phyloP scores from a whole-genome alignment of 2,329 filamentous ascomycete species.

The Claviceps pusilla region DNA sequence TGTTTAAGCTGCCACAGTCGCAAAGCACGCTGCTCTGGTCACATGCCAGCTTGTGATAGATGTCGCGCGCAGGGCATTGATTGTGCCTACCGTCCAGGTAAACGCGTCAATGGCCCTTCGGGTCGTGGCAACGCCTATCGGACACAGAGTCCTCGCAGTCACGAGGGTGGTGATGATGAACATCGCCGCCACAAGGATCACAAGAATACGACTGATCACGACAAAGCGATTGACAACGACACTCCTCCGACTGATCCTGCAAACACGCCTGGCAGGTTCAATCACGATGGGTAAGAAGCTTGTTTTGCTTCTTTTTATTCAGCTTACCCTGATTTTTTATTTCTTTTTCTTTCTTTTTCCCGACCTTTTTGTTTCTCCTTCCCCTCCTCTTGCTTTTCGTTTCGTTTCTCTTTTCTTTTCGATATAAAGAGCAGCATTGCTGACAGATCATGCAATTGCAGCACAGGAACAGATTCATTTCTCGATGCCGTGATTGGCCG shows the following conservation, averaged over 20 bases:
- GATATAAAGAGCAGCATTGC: background rate
- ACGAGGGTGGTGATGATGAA: slow-evolving; percentile 18
- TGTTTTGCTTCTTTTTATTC: background rate
- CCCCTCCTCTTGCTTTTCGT: too few relatives aligned
- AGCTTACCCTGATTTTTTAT: too few relatives aligned
- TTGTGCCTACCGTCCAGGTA: slow-evolving; percentile 38
- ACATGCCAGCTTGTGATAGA: slow-evolving; percentile 37
- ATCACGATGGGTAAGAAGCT: slow-evolving; percentile 20
- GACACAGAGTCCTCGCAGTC: slow-evolving; percentile 18
- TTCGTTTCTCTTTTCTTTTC: too few relatives aligned
- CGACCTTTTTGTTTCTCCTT: too few relatives aligned
- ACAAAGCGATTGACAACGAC: slow-evolving; percentile 21
- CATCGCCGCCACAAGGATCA: slow-evolving; percentile 1
- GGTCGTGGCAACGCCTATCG: slow-evolving; percentile 10
- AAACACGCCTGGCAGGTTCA: slow-evolving; percentile 19
- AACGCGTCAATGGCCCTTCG: slow-evolving; percentile 20
- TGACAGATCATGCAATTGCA: slow-evolving; percentile 6
- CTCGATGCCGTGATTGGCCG: slow-evolving; percentile 35
- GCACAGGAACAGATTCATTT: slow-evolving; percentile 24
- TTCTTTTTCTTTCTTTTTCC: too few relatives aligned
- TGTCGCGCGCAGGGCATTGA: slow-evolving; percentile 37
- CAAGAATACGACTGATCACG: slow-evolving; percentile 4
- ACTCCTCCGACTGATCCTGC: slow-evolving; percentile 19
- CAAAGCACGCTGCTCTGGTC: slow-evolving; percentile 44
- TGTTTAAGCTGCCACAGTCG: slow-evolving; percentile 43